These are phyloP conservation scores for Ogataea trehaloabstinens DNA, from an alignment of 805 yeast genomes.

Conservation along the genomic window DNA sequence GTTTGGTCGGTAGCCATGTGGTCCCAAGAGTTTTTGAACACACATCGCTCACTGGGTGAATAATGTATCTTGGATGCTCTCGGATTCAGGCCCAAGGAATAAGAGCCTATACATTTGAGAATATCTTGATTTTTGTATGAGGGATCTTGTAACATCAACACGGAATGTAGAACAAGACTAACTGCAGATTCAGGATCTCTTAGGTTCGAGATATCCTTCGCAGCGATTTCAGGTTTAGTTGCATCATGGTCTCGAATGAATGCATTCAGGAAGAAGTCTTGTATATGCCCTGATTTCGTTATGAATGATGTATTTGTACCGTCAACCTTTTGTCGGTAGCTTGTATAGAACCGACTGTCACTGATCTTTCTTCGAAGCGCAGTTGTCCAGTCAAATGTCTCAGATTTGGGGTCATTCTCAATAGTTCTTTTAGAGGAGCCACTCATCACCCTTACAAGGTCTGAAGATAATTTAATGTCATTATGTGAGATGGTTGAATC, in stretches of 20 bases:
- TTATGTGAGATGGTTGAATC: background rate
- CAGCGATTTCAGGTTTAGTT: conserved; percentile 2
- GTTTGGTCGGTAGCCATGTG: conserved; percentile 1
- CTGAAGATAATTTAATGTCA: background rate
- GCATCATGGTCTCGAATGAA: background rate
- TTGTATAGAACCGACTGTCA: background rate
- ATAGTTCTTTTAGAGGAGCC: background rate
- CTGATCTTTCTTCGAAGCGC: conserved; percentile 2
- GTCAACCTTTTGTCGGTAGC: conserved; percentile 1
- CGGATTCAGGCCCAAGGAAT: conserved; percentile 2
- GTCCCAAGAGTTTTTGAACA: conserved; percentile 7
- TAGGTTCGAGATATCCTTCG: conserved; percentile 13
- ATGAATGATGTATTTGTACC: conserved; percentile 1
- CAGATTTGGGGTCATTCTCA: background rate
- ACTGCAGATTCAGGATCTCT: conserved; percentile 26
- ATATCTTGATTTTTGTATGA: conserved; percentile 9
- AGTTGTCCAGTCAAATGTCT: conserved; percentile 3
- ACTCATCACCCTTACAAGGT: background rate
- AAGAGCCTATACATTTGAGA: conserved; percentile 3
- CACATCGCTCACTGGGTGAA: background rate
- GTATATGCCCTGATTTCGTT: conserved; percentile 12
- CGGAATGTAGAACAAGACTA: conserved; percentile 20
- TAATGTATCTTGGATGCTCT: conserved; percentile 3
- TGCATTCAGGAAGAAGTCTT: conserved; percentile 9
- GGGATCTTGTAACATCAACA: conserved; percentile 12